Conservation (phyloP, 1,284 basidiomycete genomes). For the Cryptococcus sp. region DNA sequence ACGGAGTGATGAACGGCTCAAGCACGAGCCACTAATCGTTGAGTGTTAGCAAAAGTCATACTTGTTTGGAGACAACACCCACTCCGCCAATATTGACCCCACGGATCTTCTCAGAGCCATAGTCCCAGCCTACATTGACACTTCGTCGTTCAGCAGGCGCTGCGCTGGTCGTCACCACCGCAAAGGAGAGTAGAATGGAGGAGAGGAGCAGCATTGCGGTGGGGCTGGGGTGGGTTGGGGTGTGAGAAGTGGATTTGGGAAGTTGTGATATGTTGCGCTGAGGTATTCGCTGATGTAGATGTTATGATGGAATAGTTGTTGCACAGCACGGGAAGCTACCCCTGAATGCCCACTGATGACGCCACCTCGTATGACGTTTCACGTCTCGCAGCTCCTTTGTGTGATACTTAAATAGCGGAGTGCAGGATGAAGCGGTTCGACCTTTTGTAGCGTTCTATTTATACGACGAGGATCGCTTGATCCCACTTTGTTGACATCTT, state of each 20-base stretch:
- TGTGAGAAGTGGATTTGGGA: background rate
- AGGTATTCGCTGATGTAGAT: too few species aligned
- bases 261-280: too few species aligned
- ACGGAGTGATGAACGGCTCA: slow-evolving; percentile 61
- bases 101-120: slow-evolving; percentile 47
- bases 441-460: too few species aligned
- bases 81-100: slow-evolving; percentile 54
- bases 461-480: too few species aligned
- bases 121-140: slow-evolving; percentile 47
- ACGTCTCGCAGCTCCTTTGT: too few species aligned
- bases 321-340: too few species aligned
- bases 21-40: slow-evolving; percentile 39
- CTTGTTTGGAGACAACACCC: slow-evolving; percentile 13
- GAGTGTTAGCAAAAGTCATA: slow-evolving; percentile 2
- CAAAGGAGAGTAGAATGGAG: slow-evolving; percentile 6
- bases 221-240: background rate
- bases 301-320: too few species aligned
- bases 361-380: too few species aligned
- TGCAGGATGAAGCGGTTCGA: too few species aligned
- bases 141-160: slow-evolving; percentile 19
- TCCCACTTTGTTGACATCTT: too few species aligned
- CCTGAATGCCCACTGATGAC: too few species aligned
- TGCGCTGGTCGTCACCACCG: slow-evolving; percentile 1
- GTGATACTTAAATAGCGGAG: too few species aligned
- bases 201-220: background rate